A percentile compares a stretch with the other conserved stretches of the same genome.
These are phyloP conservation scores for Penicillium rolfsii DNA, from an alignment of 2,329 filamentous ascomycete genomes.

Conservation along the genomic window DNA sequence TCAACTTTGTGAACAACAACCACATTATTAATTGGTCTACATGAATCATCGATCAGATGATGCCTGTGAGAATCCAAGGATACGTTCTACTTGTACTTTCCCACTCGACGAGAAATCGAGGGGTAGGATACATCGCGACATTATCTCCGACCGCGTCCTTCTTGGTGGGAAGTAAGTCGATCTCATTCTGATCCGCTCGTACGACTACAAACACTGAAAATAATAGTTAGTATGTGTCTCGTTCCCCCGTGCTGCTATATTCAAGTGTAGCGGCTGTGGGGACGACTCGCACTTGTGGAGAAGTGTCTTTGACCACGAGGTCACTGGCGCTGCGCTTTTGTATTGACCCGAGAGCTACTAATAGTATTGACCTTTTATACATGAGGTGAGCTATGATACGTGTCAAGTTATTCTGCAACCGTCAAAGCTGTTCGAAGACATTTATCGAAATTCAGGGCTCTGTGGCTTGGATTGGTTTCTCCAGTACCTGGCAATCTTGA, in stretches of 20 bases:
- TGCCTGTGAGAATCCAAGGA: too few species aligned
- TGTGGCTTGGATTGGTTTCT: background rate
- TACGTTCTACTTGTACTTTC: background rate
- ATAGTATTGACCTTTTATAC: background rate
- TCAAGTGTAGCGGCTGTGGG: too few species aligned
- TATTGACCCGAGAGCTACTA: too few species aligned
- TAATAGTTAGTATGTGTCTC: conserved; percentile 36
- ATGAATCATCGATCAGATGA: too few species aligned
- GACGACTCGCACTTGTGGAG: too few species aligned
- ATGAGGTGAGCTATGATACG: background rate
- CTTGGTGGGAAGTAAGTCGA: conserved; percentile 12
- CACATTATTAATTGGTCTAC: too few species aligned
- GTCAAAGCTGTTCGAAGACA: background rate
- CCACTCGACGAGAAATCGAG: conserved; percentile 13
- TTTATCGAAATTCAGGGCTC: background rate
- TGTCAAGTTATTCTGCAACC: background rate
- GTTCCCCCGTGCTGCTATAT: too few species aligned
- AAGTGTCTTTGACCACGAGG: too few species aligned
- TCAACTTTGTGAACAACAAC: background rate
- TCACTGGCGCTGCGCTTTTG: too few species aligned
- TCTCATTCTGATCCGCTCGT: conserved; percentile 13
- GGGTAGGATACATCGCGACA: conserved; percentile 14
- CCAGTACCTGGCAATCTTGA: too few species aligned
- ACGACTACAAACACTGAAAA: conserved; percentile 30
- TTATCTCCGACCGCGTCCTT: conserved; percentile 13